Evolutionary conservation across 257 asterid genomes (phyloP), one percentile per base, ranked within the genome.

Genomic region (Verbascum thapsus): DNA sequence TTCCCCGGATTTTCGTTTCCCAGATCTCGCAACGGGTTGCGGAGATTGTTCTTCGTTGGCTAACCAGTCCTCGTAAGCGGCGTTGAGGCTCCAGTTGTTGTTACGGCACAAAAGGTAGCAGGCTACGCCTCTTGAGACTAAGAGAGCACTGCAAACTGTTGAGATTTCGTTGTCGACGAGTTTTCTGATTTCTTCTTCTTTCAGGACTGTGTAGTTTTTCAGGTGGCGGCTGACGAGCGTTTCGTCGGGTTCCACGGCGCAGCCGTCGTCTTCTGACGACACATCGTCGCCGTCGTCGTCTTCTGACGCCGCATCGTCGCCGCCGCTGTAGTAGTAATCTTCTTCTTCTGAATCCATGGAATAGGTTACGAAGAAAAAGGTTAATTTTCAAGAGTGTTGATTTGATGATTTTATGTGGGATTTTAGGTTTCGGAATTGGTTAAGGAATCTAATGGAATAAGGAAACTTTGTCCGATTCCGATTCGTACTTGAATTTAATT

Each of bases 61-160:
- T 7, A 80, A 76, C 90, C 86, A 83, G 9, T 62, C 73, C 5
- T 85, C 86, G 64, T 70, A 66, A 4, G 76, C 70, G 26, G 48
- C 23, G 61, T 32, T 41, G 6, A 64, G 74, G 19, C 50, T 59
- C 94, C 94, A 78, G 4, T 43, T 64, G 30, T 63, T 34, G 20
- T 63, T 34, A 4, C 23, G 60, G 22, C 34, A 37, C 18, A 76
- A 44, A 3, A 81, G 80, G 11, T 52, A 35, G 32, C 62, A 59
- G 11, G 85, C 72, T 2, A 32, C 15, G 10, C 43, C 64, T n/a
- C 22, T 53, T 7, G 78, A 35, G 23, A 82, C 51, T 1, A 61
- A 67, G 22, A 78, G 78, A 23, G 69, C 32, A 9, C 7, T 37
- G n/a, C 64, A 56, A 8, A 66, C 60, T 15, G 47, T 8, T 0